A percentile compares a stretch with the other conserved stretches of the same genome.
phyloP scores from a whole-genome alignment of 345 rosid species.

The Moringa oleifera region DNA sequence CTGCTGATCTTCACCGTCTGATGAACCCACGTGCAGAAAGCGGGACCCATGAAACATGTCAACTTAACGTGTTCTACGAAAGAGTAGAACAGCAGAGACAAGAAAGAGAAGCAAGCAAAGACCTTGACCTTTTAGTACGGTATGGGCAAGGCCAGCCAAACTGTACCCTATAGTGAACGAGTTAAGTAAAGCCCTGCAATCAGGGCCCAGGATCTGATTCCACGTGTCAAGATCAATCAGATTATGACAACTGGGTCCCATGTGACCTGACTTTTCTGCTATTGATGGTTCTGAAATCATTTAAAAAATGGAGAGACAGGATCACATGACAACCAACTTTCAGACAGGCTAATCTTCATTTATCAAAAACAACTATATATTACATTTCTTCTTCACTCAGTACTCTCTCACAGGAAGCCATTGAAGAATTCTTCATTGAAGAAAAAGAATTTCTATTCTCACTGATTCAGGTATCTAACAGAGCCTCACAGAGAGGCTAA shows the following conservation, averaged over 20 bases:
- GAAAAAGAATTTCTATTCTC: slow-evolving; percentile 16
- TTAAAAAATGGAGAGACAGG: slow-evolving; percentile 2
- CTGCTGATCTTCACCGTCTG: too few relatives aligned
- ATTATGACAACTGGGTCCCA: background rate
- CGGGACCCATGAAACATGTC: background rate
- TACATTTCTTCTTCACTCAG: slow-evolving; percentile 3
- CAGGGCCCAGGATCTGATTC: background rate
- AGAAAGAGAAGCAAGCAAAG: too few relatives aligned
- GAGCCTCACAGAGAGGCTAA: slow-evolving; percentile 21
- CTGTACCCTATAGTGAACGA: background rate
- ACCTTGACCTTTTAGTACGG: too few relatives aligned
- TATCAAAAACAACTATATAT: background rate
- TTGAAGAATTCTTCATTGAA: background rate
- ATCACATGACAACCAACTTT: slow-evolving; percentile 5
- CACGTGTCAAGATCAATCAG: background rate
- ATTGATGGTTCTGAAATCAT: background rate
- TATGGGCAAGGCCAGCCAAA: background rate
- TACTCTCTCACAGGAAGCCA: slow-evolving; percentile 11
- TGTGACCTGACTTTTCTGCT: background rate
- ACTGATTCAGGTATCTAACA: slow-evolving; percentile 22
- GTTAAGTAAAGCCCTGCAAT: background rate
- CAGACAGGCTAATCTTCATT: background rate
- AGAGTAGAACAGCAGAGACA: too few relatives aligned
- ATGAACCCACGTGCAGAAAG: too few relatives aligned
- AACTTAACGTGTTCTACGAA: background rate